phyloP scores from a whole-genome alignment of 768 basidiomycete species.

The Termitomyces eurrhizus region DNA sequence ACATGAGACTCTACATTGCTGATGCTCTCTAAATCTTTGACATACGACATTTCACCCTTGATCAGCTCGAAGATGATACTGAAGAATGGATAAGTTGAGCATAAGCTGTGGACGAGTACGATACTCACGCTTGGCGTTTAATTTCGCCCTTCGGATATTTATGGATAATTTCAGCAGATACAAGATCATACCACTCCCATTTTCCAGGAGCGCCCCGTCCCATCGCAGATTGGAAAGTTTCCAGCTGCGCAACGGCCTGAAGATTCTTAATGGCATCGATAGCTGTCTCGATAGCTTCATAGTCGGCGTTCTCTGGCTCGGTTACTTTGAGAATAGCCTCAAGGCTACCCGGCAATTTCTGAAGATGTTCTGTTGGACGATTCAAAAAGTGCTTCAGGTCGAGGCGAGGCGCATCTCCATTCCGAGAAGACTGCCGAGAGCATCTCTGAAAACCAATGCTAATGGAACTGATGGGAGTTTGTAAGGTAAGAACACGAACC shows the following conservation, averaged over 20 bases:
- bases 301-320: conserved; percentile 73
- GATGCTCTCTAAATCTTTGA: conserved; percentile 86
- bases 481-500: conserved; percentile 38
- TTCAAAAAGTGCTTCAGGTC: conserved; percentile 80
- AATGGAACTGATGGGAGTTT: neutral
- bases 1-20: conserved; percentile 50
- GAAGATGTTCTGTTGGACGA: conserved; percentile 78
- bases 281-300: conserved; percentile 79
- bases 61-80: conserved; percentile 94
- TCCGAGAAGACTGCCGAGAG: conserved; percentile 33
- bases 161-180: conserved; percentile 60
- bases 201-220: conserved; percentile 74
- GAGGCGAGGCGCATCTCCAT: conserved; percentile 35
- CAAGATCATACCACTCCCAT: conserved; percentile 90
- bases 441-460: conserved; percentile 32
- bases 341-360: conserved; percentile 79
- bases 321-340: conserved; percentile 88
- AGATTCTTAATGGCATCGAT: conserved; percentile 80
- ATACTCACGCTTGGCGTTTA: conserved; percentile 79
- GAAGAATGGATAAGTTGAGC: conserved; percentile 15
- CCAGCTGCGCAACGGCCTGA: conserved; percentile 75
- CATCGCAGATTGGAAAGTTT: conserved; percentile 90
- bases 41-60: conserved; percentile 94
- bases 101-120: neutral
- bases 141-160: conserved; percentile 66